These are phyloP conservation scores for Udeniomyces megalosporus DNA, from an alignment of 768 basidiomycete genomes.

Conservation along the genomic window DNA sequence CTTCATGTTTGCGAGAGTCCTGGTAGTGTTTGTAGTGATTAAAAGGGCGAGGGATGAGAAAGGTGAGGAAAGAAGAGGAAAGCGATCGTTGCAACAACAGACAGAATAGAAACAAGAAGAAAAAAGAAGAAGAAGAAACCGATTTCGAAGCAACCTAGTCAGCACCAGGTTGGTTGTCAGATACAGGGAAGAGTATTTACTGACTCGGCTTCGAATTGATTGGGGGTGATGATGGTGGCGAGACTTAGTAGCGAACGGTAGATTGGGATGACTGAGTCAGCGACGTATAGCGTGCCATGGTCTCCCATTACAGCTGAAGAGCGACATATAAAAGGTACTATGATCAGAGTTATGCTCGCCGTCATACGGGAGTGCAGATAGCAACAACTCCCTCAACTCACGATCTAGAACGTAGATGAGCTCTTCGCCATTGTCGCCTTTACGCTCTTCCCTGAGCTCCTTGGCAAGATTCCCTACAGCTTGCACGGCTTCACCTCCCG, in stretches of 20 bases:
- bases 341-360: background rate
- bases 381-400: conserved; percentile 34
- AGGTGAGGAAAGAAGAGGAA: background rate
- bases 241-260: conserved; percentile 58
- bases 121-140: background rate
- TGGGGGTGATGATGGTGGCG: conserved; percentile 90
- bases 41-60: background rate
- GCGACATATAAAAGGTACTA: background rate
- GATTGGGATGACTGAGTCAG: conserved; percentile 67
- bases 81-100: background rate
- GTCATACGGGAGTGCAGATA: background rate
- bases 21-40: conserved; percentile 25
- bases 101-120: background rate
- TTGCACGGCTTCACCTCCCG: conserved; percentile 58
- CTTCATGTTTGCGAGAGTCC: conserved; percentile 55
- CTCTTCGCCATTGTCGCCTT: conserved; percentile 29
- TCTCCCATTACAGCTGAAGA: conserved; percentile 81
- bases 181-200: conserved; percentile 20
- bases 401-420: conserved; percentile 83
- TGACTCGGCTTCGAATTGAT: conserved; percentile 96
- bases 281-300: conserved; percentile 71
- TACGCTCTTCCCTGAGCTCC: conserved; percentile 32
- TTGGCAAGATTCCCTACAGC: conserved; percentile 48
- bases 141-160: background rate
- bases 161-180: too few species aligned